These are phyloP conservation scores for Penicillium frequentans DNA, from an alignment of 2,329 filamentous ascomycete species.

Conservation along the genomic window DNA sequence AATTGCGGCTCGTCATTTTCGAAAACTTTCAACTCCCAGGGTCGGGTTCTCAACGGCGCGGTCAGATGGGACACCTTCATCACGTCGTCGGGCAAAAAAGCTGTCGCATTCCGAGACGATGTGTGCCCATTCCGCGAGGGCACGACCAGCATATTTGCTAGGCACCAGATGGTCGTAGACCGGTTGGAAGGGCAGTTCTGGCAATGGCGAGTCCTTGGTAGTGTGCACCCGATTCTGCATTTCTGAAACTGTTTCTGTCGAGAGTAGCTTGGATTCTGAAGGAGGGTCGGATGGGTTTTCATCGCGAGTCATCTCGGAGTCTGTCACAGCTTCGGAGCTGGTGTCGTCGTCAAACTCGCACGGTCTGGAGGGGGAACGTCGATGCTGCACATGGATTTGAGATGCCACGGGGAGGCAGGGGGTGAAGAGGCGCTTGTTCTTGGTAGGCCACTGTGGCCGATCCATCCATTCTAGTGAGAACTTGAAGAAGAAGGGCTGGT, in stretches of 20 bases:
- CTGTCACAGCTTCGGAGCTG: constrained; percentile 13
- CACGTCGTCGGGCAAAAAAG: constrained; percentile 62
- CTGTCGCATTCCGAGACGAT: constrained; percentile 63
- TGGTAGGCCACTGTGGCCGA: constrained; percentile 49
- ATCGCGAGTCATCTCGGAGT: neutral
- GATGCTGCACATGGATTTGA: constrained; percentile 52
- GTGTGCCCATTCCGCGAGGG: constrained; percentile 64
- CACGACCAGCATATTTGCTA: constrained; percentile 62
- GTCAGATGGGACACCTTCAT: constrained; percentile 61
- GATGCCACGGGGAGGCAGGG: constrained; percentile 59
- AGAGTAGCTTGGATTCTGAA: neutral
- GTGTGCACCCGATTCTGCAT: constrained; percentile 13
- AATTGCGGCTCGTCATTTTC: constrained; percentile 34
- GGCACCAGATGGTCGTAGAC: constrained; percentile 33
- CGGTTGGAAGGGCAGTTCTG: constrained; percentile 21
- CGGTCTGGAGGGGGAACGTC: constrained; percentile 25
- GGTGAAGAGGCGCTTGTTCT: constrained; percentile 55
- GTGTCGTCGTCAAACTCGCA: constrained; percentile 24
- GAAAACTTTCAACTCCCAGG: constrained; percentile 62
- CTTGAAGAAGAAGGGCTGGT: constrained; percentile 63
- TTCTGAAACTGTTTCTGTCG: constrained; percentile 2
- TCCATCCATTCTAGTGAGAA: constrained; percentile 68
- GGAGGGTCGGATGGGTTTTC: neutral
- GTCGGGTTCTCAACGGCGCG: constrained; percentile 61
- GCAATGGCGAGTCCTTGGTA: constrained; percentile 18